Conservation (phyloP, 1,284 basidiomycete species). For the Erythrobasidium hasegawianum region DNA sequence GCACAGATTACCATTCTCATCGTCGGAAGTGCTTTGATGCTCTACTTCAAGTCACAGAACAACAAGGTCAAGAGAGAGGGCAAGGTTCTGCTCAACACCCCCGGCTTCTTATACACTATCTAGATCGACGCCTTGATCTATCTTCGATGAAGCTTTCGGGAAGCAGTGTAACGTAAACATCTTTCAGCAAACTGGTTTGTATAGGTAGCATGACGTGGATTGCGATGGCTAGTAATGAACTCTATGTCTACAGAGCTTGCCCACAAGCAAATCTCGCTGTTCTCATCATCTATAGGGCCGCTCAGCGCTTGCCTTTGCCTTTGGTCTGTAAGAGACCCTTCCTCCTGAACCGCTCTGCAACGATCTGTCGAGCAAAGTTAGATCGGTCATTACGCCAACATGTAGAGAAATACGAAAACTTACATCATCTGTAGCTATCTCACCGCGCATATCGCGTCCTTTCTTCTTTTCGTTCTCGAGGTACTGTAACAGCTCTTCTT, state of each 20-base stretch:
- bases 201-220: no score
- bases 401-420: no score
- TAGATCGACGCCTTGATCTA: no score
- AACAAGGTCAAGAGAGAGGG: neutral
- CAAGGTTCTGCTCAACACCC: neutral
- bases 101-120: constrained; percentile 1
- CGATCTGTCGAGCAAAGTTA: neutral
- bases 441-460: neutral
- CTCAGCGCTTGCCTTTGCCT: neutral
- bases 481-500: constrained; percentile 24
- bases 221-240: no score
- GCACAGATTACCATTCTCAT: neutral
- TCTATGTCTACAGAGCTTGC: no score
- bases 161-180: no score
- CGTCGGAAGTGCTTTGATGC: neutral
- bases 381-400: no score
- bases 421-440: constrained; percentile 29
- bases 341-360: constrained; percentile 4
- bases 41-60: constrained; percentile 1
- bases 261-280: no score
- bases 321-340: neutral
- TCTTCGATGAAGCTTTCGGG: no score
- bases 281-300: no score
- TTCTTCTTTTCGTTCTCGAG: constrained; percentile 29
- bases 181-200: no score